Evolutionary conservation across 129 eudicot species (phyloP).

Genomic region (Gnaphalium uliginosum): DNA sequence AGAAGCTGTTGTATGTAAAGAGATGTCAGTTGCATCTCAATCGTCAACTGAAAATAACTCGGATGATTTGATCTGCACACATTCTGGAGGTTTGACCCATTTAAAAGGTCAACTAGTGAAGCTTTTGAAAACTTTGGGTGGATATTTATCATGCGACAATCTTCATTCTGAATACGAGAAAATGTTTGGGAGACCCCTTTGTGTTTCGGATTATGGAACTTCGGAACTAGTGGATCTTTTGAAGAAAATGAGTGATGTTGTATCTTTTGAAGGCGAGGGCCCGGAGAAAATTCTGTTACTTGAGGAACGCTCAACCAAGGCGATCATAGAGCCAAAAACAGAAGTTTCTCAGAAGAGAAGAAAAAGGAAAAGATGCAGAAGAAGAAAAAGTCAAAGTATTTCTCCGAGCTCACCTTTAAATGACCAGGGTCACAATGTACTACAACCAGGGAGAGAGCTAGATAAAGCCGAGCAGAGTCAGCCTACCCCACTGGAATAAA

Average conservation of each 20-base stretch:
- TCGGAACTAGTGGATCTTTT: conserved; percentile 64
- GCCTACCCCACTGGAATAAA: too few relatives aligned
- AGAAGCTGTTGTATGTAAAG: conserved; percentile 63
- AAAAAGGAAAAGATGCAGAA: too few relatives aligned
- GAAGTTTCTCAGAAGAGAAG: not conserved
- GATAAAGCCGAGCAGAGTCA: too few relatives aligned
- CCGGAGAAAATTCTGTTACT: conserved; percentile 53
- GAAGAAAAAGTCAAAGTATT: too few relatives aligned
- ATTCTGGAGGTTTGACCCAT: conserved; percentile 72
- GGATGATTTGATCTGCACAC: conserved; percentile 35
- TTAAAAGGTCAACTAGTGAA: conserved; percentile 73
- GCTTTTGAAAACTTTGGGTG: conserved; percentile 69
- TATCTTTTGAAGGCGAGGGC: conserved; percentile 63
- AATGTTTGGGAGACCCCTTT: conserved; percentile 69
- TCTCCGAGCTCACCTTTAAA: too few relatives aligned
- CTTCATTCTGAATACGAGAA: conserved; percentile 79
- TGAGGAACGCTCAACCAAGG: conserved; percentile 33
- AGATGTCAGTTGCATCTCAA: conserved; percentile 48
- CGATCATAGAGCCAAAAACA: not conserved
- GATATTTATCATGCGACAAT: conserved; percentile 54
- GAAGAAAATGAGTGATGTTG: conserved; percentile 58
- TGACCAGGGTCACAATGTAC: too few relatives aligned
- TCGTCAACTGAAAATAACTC: conserved; percentile 46
- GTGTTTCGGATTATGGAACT: conserved; percentile 68
- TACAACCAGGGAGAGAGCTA: too few relatives aligned